Base-by-base conservation (phyloP, 495 filamentous ascomycete species). In the Penicillium bovifimosum region DNA sequence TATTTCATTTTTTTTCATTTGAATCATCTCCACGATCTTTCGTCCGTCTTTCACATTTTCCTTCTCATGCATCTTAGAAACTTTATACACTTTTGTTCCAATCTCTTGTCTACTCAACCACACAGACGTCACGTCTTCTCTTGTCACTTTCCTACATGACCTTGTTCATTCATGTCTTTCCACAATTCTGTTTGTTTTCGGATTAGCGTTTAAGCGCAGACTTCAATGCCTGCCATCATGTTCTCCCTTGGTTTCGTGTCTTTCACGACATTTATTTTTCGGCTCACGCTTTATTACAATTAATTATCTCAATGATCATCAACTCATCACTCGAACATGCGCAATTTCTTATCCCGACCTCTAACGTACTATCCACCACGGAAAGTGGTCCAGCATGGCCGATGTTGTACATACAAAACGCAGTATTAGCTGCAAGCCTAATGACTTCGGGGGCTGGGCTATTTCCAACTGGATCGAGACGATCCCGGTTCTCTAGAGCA, bases 81-180 rank as follows among this genome's bases (percentile, higher is more conserved):
- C 20, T 24, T 4, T n/a, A n/a, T n/a, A n/a, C 40, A 27, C 7
- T 10, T 28, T 28, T 9, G 40, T 11, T 28, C n/a, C 40, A 27
- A 42, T 24, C 40, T 16, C 16, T 8, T 26, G 6, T 16, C 9
- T 14, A 41, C 39, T 6, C 18, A 40, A 24, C 41, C 28, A 44
- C 55, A 34, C 49, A 52, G 50, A 50, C 50, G 32, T 41, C 35
- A 3, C 16, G 33, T 33, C 49, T 52, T 36, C 43, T 41, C 38
- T 24, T 49, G n/a, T 50, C 45, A 9, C 26, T 24, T 57, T 31
- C 35, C 34, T 48, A 28, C 34, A 34, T 50, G 47, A 41, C 36
- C 47, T 52, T 55, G 26, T 11, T 50, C 31, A 31, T 53, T 50
- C 31, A 31, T 55, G 44, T 50, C 48, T 46, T 51, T 42, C 5